Base-by-base conservation (phyloP, 352 stramenopile species). In the Elongisporangium undulatum region DNA sequence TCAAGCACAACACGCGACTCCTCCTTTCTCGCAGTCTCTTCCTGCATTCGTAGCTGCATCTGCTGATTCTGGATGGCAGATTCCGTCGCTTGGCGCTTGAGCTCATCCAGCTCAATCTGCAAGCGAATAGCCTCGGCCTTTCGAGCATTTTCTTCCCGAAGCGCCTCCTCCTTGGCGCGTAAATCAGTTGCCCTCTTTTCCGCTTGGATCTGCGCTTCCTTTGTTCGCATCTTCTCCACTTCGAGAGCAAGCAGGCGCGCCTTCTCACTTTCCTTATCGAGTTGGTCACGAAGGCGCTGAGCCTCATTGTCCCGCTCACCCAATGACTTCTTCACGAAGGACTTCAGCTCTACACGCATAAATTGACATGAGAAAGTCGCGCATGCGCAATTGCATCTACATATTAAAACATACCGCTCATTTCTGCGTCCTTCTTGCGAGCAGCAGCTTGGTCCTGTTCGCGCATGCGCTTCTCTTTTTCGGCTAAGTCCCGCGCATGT, bases 221-320 rank as follows among this genome's bases (percentile, higher is more conserved):
- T 69, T 15, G 69, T 51, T 17, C 74, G 68, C 73, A 90, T 86
- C 5, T 77, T 66, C 62, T 88, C 72, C 20, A 93, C 74, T 38
- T 85, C 69, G 21, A 76, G 62, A 56, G 83, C 71, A 2, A 90
- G 59, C 39, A 84, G 67, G 53, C 76, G 74, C 41, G 78, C 74
- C 38, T 77, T 76, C 22, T 84, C 71, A 29, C 74, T 79, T 59
- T 93, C 79, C 45, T 78, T 64, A 22, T 77, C 72, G 45, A 93
- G 53, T 49, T 92, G 70, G 12, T 89, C 71, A 34, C 79, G 76
- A 50, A 93, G 67, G 17, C 56, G 78, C 61, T 91, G 87, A 1
- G 85, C 83, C 53, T 95, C 83, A 50, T 53, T 68, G 12, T 91
- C 80, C 17, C 75, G 81, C 55, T 92, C 80, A 20, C 69, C 74